phyloP scores from a whole-genome alignment of 139 green algal species.

The Chlamydomonas incerta region DNA sequence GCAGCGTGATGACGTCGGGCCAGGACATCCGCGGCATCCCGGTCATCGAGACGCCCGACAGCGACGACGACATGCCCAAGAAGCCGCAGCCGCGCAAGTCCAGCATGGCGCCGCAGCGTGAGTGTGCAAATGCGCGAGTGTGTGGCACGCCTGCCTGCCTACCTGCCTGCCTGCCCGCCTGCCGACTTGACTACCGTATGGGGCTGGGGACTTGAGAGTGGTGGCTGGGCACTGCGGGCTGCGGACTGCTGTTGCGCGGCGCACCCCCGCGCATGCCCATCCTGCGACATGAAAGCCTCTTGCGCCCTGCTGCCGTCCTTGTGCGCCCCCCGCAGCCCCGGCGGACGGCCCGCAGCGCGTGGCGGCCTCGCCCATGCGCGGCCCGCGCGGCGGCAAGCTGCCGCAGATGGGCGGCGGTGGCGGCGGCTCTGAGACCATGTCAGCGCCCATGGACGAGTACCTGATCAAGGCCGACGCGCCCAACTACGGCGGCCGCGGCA shows the following conservation, averaged over 20 bases:
- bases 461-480: slow-evolving; percentile 1
- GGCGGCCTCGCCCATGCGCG: slow-evolving; percentile 17
- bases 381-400: slow-evolving; percentile 31
- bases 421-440: not conserved
- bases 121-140: too few relatives aligned
- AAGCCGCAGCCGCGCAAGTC: slow-evolving; percentile 26
- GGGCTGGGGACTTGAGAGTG: too few relatives aligned
- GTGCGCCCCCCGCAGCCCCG: not conserved
- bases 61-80: slow-evolving; percentile 28
- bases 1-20: slow-evolving; percentile 21
- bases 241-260: too few relatives aligned
- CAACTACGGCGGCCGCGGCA: slow-evolving; percentile 9
- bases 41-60: slow-evolving; percentile 34
- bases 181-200: too few relatives aligned
- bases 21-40: slow-evolving; percentile 46
- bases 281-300: too few relatives aligned
- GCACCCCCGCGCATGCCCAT: too few relatives aligned
- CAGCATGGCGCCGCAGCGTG: not conserved
- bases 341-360: not conserved
- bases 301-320: not conserved
- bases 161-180: too few relatives aligned
- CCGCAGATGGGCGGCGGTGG: not conserved
- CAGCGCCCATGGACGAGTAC: not conserved
- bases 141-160: too few relatives aligned
- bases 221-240: too few relatives aligned